A percentile compares a stretch with the other conserved stretches of the same genome.
phyloP scores from a whole-genome alignment of 495 filamentous ascomycete genomes.

The Rostrohypoxylon terebratum region DNA sequence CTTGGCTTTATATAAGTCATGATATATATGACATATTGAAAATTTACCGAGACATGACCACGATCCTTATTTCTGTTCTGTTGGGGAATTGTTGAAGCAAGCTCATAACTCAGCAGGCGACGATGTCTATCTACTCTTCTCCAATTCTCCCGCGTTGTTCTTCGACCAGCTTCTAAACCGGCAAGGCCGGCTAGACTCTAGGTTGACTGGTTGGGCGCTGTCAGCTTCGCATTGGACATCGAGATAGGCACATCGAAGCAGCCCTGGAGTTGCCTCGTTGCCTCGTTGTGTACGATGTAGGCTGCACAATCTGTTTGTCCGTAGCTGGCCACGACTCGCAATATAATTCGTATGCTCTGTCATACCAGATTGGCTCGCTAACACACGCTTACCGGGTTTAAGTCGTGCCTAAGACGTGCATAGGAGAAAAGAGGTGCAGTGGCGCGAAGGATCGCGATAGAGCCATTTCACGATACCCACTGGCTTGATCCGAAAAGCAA shows the following conservation, averaged over 20 bases:
- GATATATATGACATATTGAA: constrained; percentile 5
- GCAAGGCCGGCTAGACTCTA: constrained; percentile 8
- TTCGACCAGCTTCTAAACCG: constrained; percentile 8
- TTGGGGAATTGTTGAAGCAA: background rate
- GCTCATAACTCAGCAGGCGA: background rate
- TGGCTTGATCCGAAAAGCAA: constrained; percentile 36
- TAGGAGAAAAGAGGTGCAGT: constrained; percentile 17
- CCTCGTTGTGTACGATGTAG: background rate
- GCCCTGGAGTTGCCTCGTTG: constrained; percentile 17
- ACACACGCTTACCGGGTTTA: constrained; percentile 24
- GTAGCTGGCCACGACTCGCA: constrained; percentile 28
- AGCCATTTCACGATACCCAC: constrained; percentile 35
- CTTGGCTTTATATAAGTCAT: background rate
- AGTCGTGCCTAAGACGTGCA: constrained; percentile 27
- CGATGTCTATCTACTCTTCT: background rate
- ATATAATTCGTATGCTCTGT: constrained; percentile 30
- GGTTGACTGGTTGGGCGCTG: constrained; percentile 42
- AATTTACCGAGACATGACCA: constrained; percentile 2
- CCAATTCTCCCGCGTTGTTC: background rate
- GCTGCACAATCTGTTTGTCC: constrained; percentile 3
- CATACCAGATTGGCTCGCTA: constrained; percentile 42
- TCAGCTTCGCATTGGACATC: constrained; percentile 33
- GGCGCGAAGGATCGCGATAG: constrained; percentile 29
- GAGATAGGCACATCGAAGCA: constrained; percentile 2
- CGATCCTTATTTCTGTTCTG: background rate